These are phyloP conservation scores for Capsella rubella DNA, from an alignment of 441 rosid species.

Conservation along the genomic window DNA sequence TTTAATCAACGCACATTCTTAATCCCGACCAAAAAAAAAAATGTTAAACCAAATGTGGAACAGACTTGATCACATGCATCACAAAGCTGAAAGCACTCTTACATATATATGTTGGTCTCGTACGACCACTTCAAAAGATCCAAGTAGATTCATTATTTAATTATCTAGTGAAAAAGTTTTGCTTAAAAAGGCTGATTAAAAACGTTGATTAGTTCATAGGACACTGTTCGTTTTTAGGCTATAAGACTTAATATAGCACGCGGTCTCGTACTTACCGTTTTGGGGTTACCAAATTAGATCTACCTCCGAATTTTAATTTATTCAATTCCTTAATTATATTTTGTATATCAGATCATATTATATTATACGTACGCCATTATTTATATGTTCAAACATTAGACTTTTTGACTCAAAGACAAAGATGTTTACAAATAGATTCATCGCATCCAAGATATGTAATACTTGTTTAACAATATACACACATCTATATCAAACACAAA, in stretches of 20 bases:
- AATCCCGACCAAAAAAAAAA: too few species aligned
- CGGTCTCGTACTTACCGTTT: slow-evolving; percentile 15
- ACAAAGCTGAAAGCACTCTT: too few species aligned
- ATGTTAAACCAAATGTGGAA: too few species aligned
- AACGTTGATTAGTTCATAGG: slow-evolving; percentile 4
- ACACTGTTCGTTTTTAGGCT: slow-evolving; percentile 18
- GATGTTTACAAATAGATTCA: slow-evolving; percentile 2
- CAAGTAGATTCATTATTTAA: neutral
- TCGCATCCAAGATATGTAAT: slow-evolving; percentile 20
- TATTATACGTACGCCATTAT: neutral
- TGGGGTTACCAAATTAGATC: neutral
- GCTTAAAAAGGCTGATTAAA: neutral
- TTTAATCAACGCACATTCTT: too few species aligned
- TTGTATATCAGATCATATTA: neutral
- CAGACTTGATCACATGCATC: too few species aligned
- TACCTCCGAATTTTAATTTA: neutral
- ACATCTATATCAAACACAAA: too few species aligned
- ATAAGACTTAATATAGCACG: neutral
- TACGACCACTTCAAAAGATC: too few species aligned
- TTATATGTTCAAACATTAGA: slow-evolving; percentile 15
- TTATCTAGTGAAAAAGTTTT: neutral
- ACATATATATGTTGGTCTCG: too few species aligned
- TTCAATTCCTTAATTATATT: neutral
- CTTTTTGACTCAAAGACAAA: slow-evolving; percentile 1
- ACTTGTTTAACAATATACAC: neutral